Evolutionary conservation across 2,329 filamentous ascomycete genomes (phyloP).

Genomic region (Xylariales sp.): DNA sequence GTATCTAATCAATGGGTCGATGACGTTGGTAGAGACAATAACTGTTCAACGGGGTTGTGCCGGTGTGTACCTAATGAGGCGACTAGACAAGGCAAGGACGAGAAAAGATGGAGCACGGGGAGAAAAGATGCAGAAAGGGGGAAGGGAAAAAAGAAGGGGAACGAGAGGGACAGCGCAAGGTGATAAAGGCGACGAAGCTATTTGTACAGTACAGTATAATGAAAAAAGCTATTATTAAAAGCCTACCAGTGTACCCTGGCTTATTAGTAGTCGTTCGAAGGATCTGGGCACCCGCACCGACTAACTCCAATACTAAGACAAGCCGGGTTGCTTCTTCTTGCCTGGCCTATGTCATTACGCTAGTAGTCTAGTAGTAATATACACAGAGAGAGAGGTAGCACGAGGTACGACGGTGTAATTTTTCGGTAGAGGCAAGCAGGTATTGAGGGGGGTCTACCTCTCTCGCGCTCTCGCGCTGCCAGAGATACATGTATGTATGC

Average conservation of each 20-base stretch:
- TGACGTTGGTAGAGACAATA: conserved; percentile 8
- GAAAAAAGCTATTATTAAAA: conserved; percentile 35
- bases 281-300: conserved; percentile 35
- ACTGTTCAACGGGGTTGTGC: conserved; percentile 3
- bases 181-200: conserved; percentile 38
- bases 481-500: conserved; percentile 10
- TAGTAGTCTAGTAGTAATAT: conserved; percentile 28
- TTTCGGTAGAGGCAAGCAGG: too few species aligned
- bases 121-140: conserved; percentile 21
- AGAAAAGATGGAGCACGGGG: conserved; percentile 22
- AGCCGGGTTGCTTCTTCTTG: conserved; percentile 23
- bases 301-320: conserved; percentile 25
- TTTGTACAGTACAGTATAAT: conserved; percentile 24
- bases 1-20: conserved; percentile 9
- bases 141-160: conserved; percentile 21
- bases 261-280: conserved; percentile 36
- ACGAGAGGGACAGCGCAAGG: conserved; percentile 11
- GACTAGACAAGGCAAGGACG: neutral
- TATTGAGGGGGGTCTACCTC: neutral
- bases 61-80: neutral
- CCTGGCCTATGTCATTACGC: conserved; percentile 10
- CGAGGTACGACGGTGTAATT: too few species aligned
- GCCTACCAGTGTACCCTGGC: conserved; percentile 26
- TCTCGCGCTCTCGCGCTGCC: neutral
- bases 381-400: too few species aligned